Base-by-base conservation (phyloP, 495 filamentous ascomycete species). In the Aspergillus nidulans region DNA sequence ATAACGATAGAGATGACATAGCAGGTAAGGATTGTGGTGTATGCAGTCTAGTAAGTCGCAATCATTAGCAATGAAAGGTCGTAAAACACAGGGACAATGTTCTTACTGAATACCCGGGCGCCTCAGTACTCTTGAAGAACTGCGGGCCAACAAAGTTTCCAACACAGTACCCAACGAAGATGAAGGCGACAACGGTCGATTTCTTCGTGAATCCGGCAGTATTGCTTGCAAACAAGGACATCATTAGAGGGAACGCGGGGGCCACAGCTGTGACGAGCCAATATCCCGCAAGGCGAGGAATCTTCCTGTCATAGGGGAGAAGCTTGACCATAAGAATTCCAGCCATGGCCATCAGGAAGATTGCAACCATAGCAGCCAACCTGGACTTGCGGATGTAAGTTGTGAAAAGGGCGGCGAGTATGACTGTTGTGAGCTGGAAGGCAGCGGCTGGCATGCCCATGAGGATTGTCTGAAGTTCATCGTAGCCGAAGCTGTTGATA, bases 161-260 rank as follows among this genome's bases (percentile, higher is more conserved):
- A 26, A 59, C 53, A 23, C 58, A 62, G 42, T 62, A 64, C 0
- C 51, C 63, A 1, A 63, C 36, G 24, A 66, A 66, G 6, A 63
- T 63, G 23, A 63, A n/a, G 1, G 57, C 57, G 19, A 49, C 52
- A 13, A 57, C 41, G 8, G 57, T 63, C 6, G 56, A 57, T 16
- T 59, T 61, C 51, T 66, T 66, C 3, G 63, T 66, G 57, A 67
- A 66, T 0, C 69, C 69, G 25, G 63, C 69, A 3, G 61, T 67
- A 39, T 70, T 70, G 25, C 63, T 62, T 12, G 56, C 51, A 28
- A 52, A 52, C 8, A 71, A 44, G 0, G 60, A 55, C 41, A 63
- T 39, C 53, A 57, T 59, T 4, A 63, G 45, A 6, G 61, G 61
- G 32, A 60, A 59, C n/a, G 50, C 53, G 0, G 57, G 53, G 3